Conservation (phyloP, 73 alveolate genomes). For the Effrenium voratum region DNA sequence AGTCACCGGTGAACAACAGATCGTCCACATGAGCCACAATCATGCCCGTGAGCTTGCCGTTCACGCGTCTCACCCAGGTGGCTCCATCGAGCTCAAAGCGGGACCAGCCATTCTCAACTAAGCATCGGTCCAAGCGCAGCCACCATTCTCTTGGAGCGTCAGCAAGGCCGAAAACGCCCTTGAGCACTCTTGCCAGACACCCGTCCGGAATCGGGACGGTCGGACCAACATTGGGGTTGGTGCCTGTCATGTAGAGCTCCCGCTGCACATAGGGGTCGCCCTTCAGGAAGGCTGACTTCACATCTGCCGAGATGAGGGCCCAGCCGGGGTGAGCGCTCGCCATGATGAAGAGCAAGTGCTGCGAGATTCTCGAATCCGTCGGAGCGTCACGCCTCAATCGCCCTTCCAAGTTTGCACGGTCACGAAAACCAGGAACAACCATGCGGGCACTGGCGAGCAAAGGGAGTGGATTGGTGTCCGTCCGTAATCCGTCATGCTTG, state of each 20-base stretch:
- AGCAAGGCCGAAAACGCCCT: conserved; percentile 29
- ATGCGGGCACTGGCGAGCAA: background rate
- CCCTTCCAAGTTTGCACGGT: background rate
- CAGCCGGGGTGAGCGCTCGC: background rate
- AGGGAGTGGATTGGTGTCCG: background rate
- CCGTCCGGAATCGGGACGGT: background rate
- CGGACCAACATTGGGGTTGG: background rate
- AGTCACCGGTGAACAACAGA: background rate
- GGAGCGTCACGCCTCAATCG: conserved; percentile 3
- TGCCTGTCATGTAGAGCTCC: background rate
- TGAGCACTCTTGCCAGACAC: background rate
- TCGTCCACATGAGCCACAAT: conserved; percentile 48
- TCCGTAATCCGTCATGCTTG: conserved; percentile 29
- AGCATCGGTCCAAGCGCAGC: background rate
- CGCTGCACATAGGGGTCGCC: conserved; percentile 13
- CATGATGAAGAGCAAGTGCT: conserved; percentile 1
- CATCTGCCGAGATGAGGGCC: background rate
- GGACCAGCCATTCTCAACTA: background rate
- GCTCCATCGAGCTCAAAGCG: no score
- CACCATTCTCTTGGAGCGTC: conserved; percentile 43
- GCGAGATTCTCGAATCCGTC: background rate
- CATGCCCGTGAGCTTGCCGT: background rate
- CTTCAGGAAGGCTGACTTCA: conserved; percentile 32
- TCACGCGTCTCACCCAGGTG: no score
- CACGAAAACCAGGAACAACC: conserved; percentile 43